Percentiles rank a stretch among this genome's conserved stretches.
Evolutionary conservation across 441 rosid genomes (phyloP).

Genomic region (Omphalea diandra): DNA sequence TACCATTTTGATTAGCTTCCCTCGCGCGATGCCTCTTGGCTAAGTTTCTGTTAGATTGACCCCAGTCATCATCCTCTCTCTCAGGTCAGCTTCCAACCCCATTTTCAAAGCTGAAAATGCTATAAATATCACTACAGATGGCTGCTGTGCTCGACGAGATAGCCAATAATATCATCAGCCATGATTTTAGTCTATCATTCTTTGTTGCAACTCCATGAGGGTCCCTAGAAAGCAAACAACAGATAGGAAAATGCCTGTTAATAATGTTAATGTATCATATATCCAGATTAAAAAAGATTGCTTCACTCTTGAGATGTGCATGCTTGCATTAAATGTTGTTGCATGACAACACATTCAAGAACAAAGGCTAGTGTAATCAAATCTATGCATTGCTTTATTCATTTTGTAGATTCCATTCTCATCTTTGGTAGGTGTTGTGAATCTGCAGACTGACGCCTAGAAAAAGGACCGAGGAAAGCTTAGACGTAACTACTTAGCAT

Average conservation of each 20-base stretch:
- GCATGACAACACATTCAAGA: too few relatives aligned
- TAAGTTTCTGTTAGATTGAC: background rate
- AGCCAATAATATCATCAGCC: slow-evolving; percentile 56
- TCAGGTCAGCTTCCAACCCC: slow-evolving; percentile 25
- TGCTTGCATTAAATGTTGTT: background rate
- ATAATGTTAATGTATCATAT: background rate
- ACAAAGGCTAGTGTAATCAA: background rate
- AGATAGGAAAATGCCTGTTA: background rate
- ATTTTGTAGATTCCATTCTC: background rate
- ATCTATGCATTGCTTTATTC: background rate
- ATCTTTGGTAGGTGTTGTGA: too few relatives aligned
- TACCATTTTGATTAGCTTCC: background rate
- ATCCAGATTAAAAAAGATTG: background rate
- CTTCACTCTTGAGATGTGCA: background rate
- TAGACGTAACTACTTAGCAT: too few relatives aligned
- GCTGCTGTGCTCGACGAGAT: slow-evolving; percentile 53
- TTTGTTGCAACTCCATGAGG: slow-evolving; percentile 50
- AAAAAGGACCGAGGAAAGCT: too few relatives aligned
- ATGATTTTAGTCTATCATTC: slow-evolving; percentile 47
- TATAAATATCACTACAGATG: slow-evolving; percentile 51
- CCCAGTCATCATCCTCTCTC: background rate
- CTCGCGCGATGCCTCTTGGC: background rate
- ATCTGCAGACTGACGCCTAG: too few relatives aligned
- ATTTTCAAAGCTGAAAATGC: slow-evolving; percentile 30
- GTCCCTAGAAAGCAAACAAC: slow-evolving; percentile 37